Conservation (phyloP, 1,139 yeast species). For the Casaregolazyma suthepensis region DNA sequence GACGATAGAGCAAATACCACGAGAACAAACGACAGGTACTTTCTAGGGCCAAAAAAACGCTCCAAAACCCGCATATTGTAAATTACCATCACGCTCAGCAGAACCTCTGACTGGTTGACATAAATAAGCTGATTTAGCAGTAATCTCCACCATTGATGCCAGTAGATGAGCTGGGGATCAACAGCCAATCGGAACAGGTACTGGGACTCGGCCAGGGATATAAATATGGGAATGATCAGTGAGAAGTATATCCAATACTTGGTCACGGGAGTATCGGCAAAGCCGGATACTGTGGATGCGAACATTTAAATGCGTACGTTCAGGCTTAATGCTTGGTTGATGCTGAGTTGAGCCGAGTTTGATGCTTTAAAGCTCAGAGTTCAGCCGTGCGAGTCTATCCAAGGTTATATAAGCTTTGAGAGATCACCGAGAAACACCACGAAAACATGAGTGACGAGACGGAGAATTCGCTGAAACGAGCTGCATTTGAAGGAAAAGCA, state of each 20-base stretch:
- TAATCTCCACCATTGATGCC: conserved; percentile 66
- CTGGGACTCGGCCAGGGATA: conserved; percentile 53
- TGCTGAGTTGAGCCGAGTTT: background rate
- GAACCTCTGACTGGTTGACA: conserved; percentile 60
- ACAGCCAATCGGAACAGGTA: conserved; percentile 48
- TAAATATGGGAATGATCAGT: conserved; percentile 43
- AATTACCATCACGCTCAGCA: conserved; percentile 46
- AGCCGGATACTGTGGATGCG: conserved; percentile 48
- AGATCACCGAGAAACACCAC: background rate
- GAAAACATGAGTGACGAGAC: background rate
- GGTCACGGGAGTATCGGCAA: conserved; percentile 55
- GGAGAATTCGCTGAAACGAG: conserved; percentile 44
- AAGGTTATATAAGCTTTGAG: background rate
- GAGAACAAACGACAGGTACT: conserved; percentile 39
- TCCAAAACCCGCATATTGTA: conserved; percentile 61
- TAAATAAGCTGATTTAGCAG: conserved; percentile 50
- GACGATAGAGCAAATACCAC: conserved; percentile 32
- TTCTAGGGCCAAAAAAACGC: conserved; percentile 56
- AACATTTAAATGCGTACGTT: conserved; percentile 27
- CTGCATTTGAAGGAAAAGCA: conserved; percentile 51
- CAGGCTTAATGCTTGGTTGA: background rate
- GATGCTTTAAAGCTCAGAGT: background rate
- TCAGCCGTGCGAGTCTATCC: background rate
- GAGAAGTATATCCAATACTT: conserved; percentile 39
- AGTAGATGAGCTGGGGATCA: conserved; percentile 54